A percentile compares a stretch with the other conserved stretches of the same genome.
phyloP scores from a whole-genome alignment of 2,329 filamentous ascomycete species.

The Monosporascus sp. region DNA sequence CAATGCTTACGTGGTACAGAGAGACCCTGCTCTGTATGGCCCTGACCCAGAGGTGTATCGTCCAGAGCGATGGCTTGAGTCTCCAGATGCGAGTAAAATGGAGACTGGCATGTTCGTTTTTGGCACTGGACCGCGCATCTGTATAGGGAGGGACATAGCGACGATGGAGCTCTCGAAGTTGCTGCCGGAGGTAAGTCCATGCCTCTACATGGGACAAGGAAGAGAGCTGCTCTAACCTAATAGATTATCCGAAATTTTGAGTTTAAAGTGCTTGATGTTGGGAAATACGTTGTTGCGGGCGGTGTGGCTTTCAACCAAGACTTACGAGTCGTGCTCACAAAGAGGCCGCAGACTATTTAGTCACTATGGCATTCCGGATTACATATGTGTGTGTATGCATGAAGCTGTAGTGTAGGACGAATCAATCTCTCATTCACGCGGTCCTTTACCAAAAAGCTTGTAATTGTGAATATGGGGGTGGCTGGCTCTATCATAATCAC shows the following conservation, averaged over 20 bases:
- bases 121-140: conserved; percentile 15
- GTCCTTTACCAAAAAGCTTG: no score
- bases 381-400: not conserved
- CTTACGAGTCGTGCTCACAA: not conserved
- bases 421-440: not conserved
- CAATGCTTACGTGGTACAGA: conserved; percentile 26
- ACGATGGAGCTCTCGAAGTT: conserved; percentile 18
- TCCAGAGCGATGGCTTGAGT: conserved; percentile 28
- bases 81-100: conserved; percentile 2
- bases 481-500: not conserved
- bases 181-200: conserved; percentile 5
- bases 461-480: not conserved
- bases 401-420: not conserved
- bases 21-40: conserved; percentile 25
- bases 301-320: conserved; percentile 15
- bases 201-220: no score
- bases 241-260: conserved; percentile 16
- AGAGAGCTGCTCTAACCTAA: no score
- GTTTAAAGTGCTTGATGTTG: conserved; percentile 11
- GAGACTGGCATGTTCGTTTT: conserved; percentile 14
- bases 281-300: conserved; percentile 12
- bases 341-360: not conserved
- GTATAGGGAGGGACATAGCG: conserved; percentile 21
- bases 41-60: conserved; percentile 25
- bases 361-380: not conserved